Base-by-base conservation (phyloP, 2,329 filamentous ascomycete genomes). In the Sclerotinia spermophila region DNA sequence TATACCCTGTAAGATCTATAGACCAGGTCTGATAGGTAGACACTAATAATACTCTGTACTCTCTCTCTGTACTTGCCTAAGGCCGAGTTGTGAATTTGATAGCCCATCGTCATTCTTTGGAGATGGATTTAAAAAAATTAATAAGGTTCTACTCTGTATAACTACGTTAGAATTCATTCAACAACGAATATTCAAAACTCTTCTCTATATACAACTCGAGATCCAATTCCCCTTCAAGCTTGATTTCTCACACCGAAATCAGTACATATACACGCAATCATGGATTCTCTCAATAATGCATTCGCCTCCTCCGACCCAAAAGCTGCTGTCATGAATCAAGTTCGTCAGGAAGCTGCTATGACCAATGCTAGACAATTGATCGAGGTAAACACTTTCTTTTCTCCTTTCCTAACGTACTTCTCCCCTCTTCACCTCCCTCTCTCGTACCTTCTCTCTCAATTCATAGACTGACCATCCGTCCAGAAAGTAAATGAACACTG, bases 401-500 rank as follows among this genome's bases (percentile, higher is more conserved):
- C 7, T n/a, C 51, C 15, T 8, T 45, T 21, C 19, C 13, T 38
- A 17, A 11, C 8, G 24, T 8, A 10, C 17, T 51, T 13, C 11
- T 21, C 21, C 19, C 38, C 27, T 33, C 30, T 21, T 45, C 5
- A 13, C 3, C 0, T 1, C n/a, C 7, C 30, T 83, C 27, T 19
- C 38, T 27, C n/a, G 11, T 30, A 6, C 24, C 42, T 35, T 11
- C n/a, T 24, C 40, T 24, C 19, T 3, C 83, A 83, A 75, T 3
- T 83, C 82, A 73, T 79, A 83, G 45, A 82, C 83, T 74, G 86
- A 86, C 3, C 42, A 40, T 30, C n/a, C 38, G 30, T 19, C 56
- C 72, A 93, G 90, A 93, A 92, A 87, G 86, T 94, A 81, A 92
- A 94, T 82, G 86, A 92, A 77, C 89, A 90, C 82, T 95, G 92